Conservation (phyloP, 2,329 filamentous ascomycete genomes). For the Nemania abortiva region DNA sequence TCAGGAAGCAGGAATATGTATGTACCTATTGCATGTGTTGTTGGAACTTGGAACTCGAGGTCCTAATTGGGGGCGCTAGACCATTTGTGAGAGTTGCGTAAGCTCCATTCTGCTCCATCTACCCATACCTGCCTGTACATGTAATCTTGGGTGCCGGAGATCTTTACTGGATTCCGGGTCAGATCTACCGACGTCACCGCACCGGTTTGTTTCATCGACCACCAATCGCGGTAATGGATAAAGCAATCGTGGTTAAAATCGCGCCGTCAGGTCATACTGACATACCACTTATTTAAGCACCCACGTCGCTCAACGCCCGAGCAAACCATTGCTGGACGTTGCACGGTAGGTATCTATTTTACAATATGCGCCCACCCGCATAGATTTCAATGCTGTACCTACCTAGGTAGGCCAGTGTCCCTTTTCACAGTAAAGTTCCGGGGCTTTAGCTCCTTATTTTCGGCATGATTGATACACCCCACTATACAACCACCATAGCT, state of each 20-base stretch:
- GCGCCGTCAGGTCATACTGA: not conserved
- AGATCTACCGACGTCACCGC: constrained; percentile 28
- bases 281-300: not conserved
- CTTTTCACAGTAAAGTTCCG: too few species aligned
- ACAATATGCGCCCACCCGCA: constrained; percentile 4
- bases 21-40: not conserved
- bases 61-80: not conserved
- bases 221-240: not conserved
- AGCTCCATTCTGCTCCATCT: too few species aligned
- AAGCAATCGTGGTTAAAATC: constrained; percentile 4
- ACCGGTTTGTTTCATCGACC: constrained; percentile 20
- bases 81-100: constrained; percentile 13
- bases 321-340: not conserved
- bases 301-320: not conserved
- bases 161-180: constrained; percentile 21
- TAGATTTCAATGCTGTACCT: not conserved
- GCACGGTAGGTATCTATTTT: constrained; percentile 4
- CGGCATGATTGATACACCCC: constrained; percentile 1
- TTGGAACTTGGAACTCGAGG: not conserved
- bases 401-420: not conserved
- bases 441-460: too few species aligned
- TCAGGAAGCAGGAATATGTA: not conserved
- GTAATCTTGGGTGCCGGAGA: constrained; percentile 24
- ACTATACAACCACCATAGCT: not conserved
- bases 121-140: not conserved